phyloP scores from a whole-genome alignment of 169 alveolate species.

The Plasmodium chabaudi region DNA sequence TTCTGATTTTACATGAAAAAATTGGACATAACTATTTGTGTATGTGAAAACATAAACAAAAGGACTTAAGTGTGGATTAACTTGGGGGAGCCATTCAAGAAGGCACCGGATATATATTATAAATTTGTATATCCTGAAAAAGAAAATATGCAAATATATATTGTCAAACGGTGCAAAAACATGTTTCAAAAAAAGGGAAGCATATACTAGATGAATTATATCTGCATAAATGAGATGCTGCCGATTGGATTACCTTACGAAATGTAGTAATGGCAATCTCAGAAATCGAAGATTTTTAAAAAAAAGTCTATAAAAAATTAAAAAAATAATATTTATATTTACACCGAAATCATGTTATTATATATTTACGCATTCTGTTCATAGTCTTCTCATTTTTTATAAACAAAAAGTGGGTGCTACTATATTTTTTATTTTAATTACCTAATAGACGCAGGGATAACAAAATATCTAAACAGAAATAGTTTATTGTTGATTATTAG shows the following conservation, averaged over 20 bases:
- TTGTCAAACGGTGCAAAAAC: not conserved
- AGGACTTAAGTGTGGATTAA: slow-evolving; percentile 88
- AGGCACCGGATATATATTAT: slow-evolving; percentile 83
- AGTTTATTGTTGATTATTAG: not conserved
- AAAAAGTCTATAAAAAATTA: slow-evolving; percentile 14
- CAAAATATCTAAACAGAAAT: not conserved
- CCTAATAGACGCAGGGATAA: not conserved
- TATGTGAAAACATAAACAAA: slow-evolving; percentile 81
- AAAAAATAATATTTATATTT: not conserved
- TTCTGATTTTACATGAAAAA: slow-evolving; percentile 73
- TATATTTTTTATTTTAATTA: not conserved
- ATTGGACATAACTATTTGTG: slow-evolving; percentile 83
- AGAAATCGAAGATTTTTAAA: not conserved
- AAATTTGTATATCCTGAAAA: slow-evolving; percentile 81
- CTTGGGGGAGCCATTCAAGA: slow-evolving; percentile 89
- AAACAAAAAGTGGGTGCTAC: not conserved
- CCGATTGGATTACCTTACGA: slow-evolving; percentile 20
- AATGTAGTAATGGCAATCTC: slow-evolving; percentile 43
- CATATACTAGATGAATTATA: not conserved
- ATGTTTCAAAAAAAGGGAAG: not conserved
- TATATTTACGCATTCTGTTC: not conserved
- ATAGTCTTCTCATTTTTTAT: not conserved
- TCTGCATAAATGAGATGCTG: not conserved
- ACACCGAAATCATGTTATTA: not conserved
- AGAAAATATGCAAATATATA: not conserved